These are phyloP conservation scores for Carex kokanica DNA, from an alignment of 176 grass and related monocot genomes.

Conservation along the genomic window DNA sequence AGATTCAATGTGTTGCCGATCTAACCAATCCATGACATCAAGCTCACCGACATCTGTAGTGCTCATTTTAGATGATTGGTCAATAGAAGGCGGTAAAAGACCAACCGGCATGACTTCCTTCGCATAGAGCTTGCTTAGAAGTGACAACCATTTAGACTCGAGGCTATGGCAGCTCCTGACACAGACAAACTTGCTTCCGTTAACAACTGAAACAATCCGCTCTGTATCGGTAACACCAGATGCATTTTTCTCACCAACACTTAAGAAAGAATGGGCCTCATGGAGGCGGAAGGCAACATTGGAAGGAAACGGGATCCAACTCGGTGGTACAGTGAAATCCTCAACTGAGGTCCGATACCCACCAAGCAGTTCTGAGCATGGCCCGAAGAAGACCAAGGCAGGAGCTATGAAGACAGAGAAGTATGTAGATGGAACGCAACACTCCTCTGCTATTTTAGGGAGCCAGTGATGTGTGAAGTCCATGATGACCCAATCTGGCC, in stretches of 20 bases:
- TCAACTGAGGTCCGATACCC: neutral
- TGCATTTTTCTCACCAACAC: neutral
- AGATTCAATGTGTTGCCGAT: conserved; percentile 16
- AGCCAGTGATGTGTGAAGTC: conserved; percentile 45
- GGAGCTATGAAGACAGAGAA: neutral
- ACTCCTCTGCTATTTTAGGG: conserved; percentile 24
- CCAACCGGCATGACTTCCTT: conserved; percentile 35
- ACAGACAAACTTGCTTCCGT: conserved; percentile 16
- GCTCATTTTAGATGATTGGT: neutral
- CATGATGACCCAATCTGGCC: conserved; percentile 37
- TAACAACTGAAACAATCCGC: neutral
- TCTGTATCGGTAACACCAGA: conserved; percentile 11
- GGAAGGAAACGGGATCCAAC: conserved; percentile 30
- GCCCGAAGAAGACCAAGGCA: conserved; percentile 23
- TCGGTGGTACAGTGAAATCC: conserved; percentile 34
- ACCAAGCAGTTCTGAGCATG: neutral
- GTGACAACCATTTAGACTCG: conserved; percentile 22
- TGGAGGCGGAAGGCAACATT: conserved; percentile 22
- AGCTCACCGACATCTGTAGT: neutral
- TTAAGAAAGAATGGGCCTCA: conserved; percentile 26
- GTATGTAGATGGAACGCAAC: conserved; percentile 21
- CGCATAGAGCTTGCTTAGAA: conserved; percentile 28
- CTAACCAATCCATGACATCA: conserved; percentile 36
- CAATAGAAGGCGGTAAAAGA: neutral
- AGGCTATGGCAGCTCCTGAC: conserved; percentile 37